phyloP scores from a whole-genome alignment of 164 flowering plant genomes.

The Annona cherimola region DNA sequence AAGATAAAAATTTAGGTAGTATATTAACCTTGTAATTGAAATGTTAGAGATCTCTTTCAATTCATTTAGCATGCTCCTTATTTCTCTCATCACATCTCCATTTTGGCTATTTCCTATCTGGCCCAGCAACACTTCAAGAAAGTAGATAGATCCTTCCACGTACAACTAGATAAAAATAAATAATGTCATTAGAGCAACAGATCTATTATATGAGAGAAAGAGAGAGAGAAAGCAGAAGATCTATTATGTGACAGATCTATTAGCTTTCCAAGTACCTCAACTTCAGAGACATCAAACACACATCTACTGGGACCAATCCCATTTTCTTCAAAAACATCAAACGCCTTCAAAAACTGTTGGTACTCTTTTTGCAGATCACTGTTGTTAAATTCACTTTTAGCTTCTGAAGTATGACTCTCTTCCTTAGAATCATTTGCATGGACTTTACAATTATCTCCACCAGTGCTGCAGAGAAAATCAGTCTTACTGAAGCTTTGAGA shows the following conservation, averaged over 20 bases:
- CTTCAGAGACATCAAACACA: background rate
- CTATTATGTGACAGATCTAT: background rate
- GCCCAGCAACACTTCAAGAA: conserved; percentile 8
- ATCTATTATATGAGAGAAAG: background rate
- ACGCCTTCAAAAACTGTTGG: conserved; percentile 13
- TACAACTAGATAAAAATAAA: conserved; percentile 12
- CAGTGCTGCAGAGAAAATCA: background rate
- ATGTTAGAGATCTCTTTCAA: conserved; percentile 17
- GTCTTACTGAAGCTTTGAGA: background rate
- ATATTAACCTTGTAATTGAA: conserved; percentile 13
- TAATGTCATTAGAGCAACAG: background rate
- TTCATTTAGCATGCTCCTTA: conserved; percentile 15
- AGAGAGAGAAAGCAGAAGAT: background rate
- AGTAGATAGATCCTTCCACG: conserved; percentile 14
- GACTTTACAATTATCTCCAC: background rate
- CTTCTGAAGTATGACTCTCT: background rate
- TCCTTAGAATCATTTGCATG: background rate
- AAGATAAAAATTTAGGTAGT: no score
- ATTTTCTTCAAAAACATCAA: conserved; percentile 10
- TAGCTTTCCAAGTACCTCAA: conserved; percentile 20
- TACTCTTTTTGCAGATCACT: conserved; percentile 5
- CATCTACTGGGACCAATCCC: background rate
- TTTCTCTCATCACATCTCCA: conserved; percentile 6
- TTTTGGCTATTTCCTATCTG: background rate
- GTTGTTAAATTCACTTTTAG: conserved; percentile 4